Conservation (phyloP, 805 yeast genomes). For the Yarrowia hollandica region DNA sequence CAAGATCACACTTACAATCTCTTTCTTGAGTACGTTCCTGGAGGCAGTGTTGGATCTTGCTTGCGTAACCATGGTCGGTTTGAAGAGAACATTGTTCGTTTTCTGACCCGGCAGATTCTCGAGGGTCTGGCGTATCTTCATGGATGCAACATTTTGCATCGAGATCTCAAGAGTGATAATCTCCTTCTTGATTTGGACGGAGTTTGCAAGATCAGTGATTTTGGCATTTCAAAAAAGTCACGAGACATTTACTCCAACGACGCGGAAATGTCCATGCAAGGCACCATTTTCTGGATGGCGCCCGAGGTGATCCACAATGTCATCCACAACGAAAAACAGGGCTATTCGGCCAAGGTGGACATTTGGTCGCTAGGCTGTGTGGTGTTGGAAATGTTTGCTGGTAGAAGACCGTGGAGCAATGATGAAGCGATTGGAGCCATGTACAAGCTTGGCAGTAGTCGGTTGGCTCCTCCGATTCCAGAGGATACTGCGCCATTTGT, state of each 20-base stretch:
- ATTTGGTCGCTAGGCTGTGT: constrained; percentile 99
- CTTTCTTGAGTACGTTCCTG: constrained; percentile 94
- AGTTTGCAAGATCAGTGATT: constrained; percentile 90
- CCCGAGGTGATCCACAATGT: constrained; percentile 94
- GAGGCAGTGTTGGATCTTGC: constrained; percentile 91
- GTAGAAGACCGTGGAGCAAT: constrained; percentile 96
- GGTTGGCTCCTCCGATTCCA: constrained; percentile 93
- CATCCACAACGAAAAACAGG: constrained; percentile 70
- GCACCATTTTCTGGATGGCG: constrained; percentile 99
- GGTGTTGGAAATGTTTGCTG: constrained; percentile 96
- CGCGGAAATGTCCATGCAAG: constrained; percentile 97
- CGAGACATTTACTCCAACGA: constrained; percentile 84
- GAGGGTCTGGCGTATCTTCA: constrained; percentile 87
- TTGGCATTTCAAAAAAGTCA: constrained; percentile 88
- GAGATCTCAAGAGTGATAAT: constrained; percentile 95
- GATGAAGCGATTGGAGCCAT: constrained; percentile 94
- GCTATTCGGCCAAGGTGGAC: constrained; percentile 96
- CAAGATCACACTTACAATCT: constrained; percentile 72
- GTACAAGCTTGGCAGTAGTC: constrained; percentile 79
- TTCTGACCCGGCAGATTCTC: constrained; percentile 74
- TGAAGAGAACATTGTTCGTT: constrained; percentile 72
- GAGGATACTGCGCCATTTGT: constrained; percentile 74
- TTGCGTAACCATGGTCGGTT: constrained; percentile 80
- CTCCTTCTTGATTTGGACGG: constrained; percentile 87
- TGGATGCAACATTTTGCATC: constrained; percentile 80